Percentiles rank a stretch among this genome's conserved stretches.
These are phyloP conservation scores for Tylopilus sp. DNA, from an alignment of 768 basidiomycete species.

Conservation along the genomic window DNA sequence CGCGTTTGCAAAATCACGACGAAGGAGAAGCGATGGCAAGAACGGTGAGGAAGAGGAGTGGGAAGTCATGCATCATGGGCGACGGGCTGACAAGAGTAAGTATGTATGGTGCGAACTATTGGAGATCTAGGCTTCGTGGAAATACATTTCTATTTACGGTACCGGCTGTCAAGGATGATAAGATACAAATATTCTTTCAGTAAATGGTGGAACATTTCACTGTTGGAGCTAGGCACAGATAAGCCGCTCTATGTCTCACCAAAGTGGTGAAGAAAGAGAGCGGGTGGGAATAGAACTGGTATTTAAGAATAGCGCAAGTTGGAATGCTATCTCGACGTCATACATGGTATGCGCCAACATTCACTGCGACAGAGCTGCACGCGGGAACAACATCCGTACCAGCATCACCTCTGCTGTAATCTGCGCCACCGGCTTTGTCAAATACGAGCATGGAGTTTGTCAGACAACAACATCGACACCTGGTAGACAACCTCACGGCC, in stretches of 20 bases:
- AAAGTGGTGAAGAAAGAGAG: too few relatives aligned
- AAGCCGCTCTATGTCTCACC: too few relatives aligned
- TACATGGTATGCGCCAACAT: too few relatives aligned
- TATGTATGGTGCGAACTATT: too few relatives aligned
- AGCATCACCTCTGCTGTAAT: constrained; percentile 15
- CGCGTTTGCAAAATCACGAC: constrained; percentile 69
- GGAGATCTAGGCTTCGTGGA: too few relatives aligned
- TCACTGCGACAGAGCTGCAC: constrained; percentile 63
- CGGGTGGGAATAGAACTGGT: too few relatives aligned
- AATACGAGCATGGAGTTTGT: constrained; percentile 20
- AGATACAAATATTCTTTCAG: constrained; percentile 80
- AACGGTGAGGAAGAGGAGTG: constrained; percentile 31
- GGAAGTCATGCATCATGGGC: constrained; percentile 44
- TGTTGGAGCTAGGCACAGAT: too few relatives aligned
- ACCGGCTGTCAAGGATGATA: constrained; percentile 71
- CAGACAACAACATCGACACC: constrained; percentile 12
- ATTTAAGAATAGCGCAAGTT: too few relatives aligned
- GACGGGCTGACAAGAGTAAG: constrained; percentile 8
- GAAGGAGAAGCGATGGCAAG: constrained; percentile 43
- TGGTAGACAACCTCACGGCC: neutral
- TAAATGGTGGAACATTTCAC: constrained; percentile 79
- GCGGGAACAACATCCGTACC: constrained; percentile 27
- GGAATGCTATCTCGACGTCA: too few relatives aligned
- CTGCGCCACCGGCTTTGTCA: constrained; percentile 10
- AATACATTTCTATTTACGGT: constrained; percentile 42